Evolutionary conservation across 495 filamentous ascomycete species (phyloP).

Genomic region (Echria macrotheca): DNA sequence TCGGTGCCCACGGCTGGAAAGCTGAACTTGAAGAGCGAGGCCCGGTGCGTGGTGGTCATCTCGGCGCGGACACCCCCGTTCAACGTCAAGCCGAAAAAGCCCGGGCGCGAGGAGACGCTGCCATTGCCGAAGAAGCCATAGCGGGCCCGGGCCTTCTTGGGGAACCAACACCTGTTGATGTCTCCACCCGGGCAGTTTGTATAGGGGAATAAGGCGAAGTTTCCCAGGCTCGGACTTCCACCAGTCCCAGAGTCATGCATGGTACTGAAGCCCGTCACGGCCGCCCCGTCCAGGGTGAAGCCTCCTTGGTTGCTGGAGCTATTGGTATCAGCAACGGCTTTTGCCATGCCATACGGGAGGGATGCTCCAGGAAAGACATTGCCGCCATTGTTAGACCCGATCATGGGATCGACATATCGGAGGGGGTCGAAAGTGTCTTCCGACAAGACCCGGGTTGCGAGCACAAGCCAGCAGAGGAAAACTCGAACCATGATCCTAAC

Average conservation of each 20-base stretch:
- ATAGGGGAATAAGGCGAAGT: constrained; percentile 69
- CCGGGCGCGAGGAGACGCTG: constrained; percentile 55
- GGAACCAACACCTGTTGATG: constrained; percentile 58
- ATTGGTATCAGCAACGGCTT: constrained; percentile 67
- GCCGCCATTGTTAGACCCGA: constrained; percentile 56
- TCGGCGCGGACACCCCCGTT: constrained; percentile 55
- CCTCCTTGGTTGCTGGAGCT: constrained; percentile 64
- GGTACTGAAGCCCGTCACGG: constrained; percentile 60
- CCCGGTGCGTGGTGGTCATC: constrained; percentile 62
- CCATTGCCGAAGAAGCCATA: constrained; percentile 40
- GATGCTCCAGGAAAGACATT: constrained; percentile 75
- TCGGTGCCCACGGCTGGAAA: constrained; percentile 44
- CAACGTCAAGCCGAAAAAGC: constrained; percentile 60
- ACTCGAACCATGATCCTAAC: too few relatives aligned
- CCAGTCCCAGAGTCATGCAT: constrained; percentile 73
- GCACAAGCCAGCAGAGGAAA: constrained; percentile 10
- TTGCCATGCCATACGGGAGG: constrained; percentile 71
- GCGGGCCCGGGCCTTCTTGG: constrained; percentile 37
- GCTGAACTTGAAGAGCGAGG: constrained; percentile 64
- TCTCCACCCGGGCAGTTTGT: constrained; percentile 59
- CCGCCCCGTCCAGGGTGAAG: constrained; percentile 58
- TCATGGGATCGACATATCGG: constrained; percentile 49
- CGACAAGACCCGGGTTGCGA: constrained; percentile 5
- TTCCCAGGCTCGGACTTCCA: constrained; percentile 62
- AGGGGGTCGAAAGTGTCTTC: constrained; percentile 33